A percentile compares a stretch with the other conserved stretches of the same genome.
Conservation (phyloP, 2,329 filamentous ascomycete species). For the Colletotrichum spaethianum region DNA sequence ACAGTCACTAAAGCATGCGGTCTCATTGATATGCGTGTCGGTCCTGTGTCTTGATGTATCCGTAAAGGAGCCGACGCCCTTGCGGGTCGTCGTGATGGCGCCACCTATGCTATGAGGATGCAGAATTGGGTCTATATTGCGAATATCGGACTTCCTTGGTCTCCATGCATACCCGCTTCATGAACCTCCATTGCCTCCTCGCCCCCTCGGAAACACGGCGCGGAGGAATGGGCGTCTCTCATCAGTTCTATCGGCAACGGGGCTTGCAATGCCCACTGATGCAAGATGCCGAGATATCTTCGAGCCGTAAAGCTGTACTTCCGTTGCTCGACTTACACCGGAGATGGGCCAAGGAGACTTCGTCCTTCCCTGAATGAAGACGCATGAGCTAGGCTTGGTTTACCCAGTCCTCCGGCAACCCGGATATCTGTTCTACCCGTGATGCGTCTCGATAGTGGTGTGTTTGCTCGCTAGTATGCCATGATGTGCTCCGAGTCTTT, state of each 20-base stretch:
- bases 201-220: background rate
- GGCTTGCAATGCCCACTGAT: background rate
- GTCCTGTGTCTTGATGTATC: background rate
- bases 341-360: background rate
- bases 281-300: constrained; percentile 10
- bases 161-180: background rate
- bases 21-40: constrained; percentile 8
- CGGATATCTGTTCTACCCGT: background rate
- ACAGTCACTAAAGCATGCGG: background rate
- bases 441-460: background rate
- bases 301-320: background rate
- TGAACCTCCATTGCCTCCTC: background rate
- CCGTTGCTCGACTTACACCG: background rate
- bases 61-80: background rate
- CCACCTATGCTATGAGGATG: background rate
- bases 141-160: background rate
- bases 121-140: too few relatives aligned
- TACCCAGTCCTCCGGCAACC: background rate
- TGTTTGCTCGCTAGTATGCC: background rate
- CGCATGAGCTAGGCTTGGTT: background rate
- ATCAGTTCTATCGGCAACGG: background rate
- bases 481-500: background rate
- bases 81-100: background rate
- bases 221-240: background rate
- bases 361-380: background rate